Evolutionary conservation across 441 rosid genomes (phyloP).

Genomic region (Erysimum pusillum): DNA sequence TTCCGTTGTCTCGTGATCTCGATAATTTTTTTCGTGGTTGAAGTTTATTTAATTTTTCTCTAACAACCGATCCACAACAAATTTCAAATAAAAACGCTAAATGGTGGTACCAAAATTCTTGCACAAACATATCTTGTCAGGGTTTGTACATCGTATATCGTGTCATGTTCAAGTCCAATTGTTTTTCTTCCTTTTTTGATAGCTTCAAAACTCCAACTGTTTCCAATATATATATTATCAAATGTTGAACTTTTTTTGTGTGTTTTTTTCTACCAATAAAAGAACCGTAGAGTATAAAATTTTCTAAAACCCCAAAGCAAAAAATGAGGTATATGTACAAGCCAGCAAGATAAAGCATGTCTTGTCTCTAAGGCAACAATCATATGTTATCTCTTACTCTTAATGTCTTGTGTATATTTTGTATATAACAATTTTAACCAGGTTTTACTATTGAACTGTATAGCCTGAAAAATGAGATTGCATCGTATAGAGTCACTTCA

Average conservation of each 20-base stretch:
- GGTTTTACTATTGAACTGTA: background rate
- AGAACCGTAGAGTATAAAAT: background rate
- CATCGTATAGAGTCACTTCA: slow-evolving; percentile 19
- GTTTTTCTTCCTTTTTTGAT: background rate
- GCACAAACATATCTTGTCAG: background rate
- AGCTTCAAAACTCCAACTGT: background rate
- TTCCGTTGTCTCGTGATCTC: too few species aligned
- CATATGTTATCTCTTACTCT: slow-evolving; percentile 9
- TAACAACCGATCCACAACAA: too few species aligned
- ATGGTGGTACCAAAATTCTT: background rate
- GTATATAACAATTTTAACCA: background rate
- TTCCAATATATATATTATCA: too few species aligned
- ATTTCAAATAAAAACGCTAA: too few species aligned
- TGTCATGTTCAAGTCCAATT: background rate
- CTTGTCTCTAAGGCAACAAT: slow-evolving; percentile 32
- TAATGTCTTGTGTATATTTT: background rate
- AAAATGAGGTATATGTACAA: slow-evolving; percentile 20
- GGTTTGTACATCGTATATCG: too few species aligned
- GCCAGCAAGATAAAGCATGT: slow-evolving; percentile 41
- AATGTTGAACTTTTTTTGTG: too few species aligned
- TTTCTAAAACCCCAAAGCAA: slow-evolving; percentile 10
- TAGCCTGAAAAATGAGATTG: background rate
- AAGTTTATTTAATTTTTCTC: too few species aligned
- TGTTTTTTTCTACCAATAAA: background rate
- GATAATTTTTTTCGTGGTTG: background rate